phyloP scores from a whole-genome alignment of 768 basidiomycete species.

The Boletus tomentosulus region DNA sequence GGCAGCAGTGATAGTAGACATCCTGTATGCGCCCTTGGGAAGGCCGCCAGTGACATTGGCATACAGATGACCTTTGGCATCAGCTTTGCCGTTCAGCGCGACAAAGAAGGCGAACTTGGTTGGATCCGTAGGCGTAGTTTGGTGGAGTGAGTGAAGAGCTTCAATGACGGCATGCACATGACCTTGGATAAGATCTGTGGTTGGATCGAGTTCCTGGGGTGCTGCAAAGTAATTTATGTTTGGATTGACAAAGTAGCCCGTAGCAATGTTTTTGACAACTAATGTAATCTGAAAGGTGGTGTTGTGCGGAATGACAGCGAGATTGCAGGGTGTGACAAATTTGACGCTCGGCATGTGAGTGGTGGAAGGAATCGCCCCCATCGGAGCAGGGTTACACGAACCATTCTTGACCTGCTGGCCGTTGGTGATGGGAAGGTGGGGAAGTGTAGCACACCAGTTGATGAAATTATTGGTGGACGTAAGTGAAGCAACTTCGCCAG shows the following conservation, averaged over 20 bases:
- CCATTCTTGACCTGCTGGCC: slow-evolving; percentile 49
- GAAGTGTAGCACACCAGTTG: slow-evolving; percentile 53
- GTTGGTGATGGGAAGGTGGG: slow-evolving; percentile 53
- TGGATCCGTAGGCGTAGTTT: slow-evolving; percentile 48
- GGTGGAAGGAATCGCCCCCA: slow-evolving; percentile 53
- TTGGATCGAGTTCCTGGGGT: slow-evolving; percentile 47
- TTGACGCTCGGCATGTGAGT: slow-evolving; percentile 52
- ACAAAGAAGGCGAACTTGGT: slow-evolving; percentile 57
- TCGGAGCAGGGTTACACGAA: slow-evolving; percentile 59
- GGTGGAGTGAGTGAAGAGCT: slow-evolving; percentile 41
- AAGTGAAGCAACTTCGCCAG: slow-evolving; percentile 53
- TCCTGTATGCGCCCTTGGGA: slow-evolving; percentile 46
- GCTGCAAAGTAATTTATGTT: slow-evolving; percentile 49
- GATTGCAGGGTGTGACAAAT: slow-evolving; percentile 47
- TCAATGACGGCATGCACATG: slow-evolving; percentile 64
- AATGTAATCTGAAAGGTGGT: slow-evolving; percentile 51
- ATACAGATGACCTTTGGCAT: slow-evolving; percentile 42
- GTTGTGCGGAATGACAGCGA: slow-evolving; percentile 40
- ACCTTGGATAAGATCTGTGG: slow-evolving; percentile 50
- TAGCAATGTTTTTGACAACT: slow-evolving; percentile 40
- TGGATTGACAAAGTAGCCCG: slow-evolving; percentile 59
- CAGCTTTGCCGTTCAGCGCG: slow-evolving; percentile 42
- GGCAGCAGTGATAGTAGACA: slow-evolving; percentile 42
- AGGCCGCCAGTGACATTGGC: slow-evolving; percentile 51
- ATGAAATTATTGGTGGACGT: slow-evolving; percentile 74